Evolutionary conservation across 805 yeast species (phyloP), one percentile per base, ranked within the genome.

Genomic region (Maudiozyma bulderi): DNA sequence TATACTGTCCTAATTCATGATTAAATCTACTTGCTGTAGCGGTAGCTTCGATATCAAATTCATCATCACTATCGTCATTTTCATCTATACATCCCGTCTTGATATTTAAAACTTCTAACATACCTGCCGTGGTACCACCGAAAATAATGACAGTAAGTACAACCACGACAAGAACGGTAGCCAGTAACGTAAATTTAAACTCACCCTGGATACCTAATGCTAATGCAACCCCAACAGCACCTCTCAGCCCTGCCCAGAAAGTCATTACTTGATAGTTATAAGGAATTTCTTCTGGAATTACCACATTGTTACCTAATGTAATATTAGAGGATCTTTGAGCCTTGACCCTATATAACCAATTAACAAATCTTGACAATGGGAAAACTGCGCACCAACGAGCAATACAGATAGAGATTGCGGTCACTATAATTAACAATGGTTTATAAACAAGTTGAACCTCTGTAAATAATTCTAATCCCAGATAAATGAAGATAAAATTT

Each of bases 201-300:
- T 91, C 96, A 52, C 98, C 99, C 68, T 87, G 95, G 40, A 93
- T 72, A 11, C 99, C 99, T 81, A 95, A 88, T 0, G 99, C 99
- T 60, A 93, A 76, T 0, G 99, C 99, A 5, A 93, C 99, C 55
- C 99, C 99, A 35, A 93, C 99, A 0, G 99, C 99, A 51, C 99
- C 99, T 62, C 99, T 76, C 49, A 93, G 73, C 3, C 99, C 99
- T 2, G 99, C 99, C 99, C 99, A 93, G 66, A 93, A 93, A 46
- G 91, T 88, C 99, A 93, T 93, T 86, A 89, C 88, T 69, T 93
- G 99, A 67, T 93, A 93, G 52, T 84, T 87, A 59, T 87, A 91
- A 29, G 96, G 93, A 53, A 93, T 89, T 68, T 91, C 98, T 59
- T 89, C 96, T 1, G 86, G 84, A 9, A 76, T 69, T 2, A 74